Evolutionary conservation across 176 grass and related monocot species (phyloP), one percentile per base, ranked within the genome.

Genomic region (Hsuehochloa calcarea): DNA sequence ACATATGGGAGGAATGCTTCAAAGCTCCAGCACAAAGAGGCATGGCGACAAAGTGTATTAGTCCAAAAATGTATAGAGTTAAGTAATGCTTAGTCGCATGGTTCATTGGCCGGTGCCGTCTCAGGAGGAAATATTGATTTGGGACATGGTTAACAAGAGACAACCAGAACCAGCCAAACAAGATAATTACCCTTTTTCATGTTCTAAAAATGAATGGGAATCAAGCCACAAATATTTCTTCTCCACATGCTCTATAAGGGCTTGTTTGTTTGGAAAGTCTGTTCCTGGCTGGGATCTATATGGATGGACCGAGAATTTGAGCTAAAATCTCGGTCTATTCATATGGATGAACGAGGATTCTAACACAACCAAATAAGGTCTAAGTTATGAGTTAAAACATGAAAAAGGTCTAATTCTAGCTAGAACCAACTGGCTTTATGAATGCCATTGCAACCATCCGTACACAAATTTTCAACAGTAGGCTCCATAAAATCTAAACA

Each of bases 21-120:
- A 83, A 68, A 79, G 0, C 0, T 41, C 70, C 39, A 56, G 47
- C 84, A 86, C 88, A 82, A 82, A 40, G 78, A 72, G 46, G 46
- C 88, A 86, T 46, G 83, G 8, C 0, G 84, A 66, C 84, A 90
- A 83, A 66, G 2, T 77, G 84, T 78, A 40, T 56, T 83, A 78
- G 46, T 86, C 72, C 84, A 83, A 90, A 85, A 86, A 22, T 19
- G 10, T 22, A 6, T 58, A 44, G 0, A 10, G 29, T 90, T 82
- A 29, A 82, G 56, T 66, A 86, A 40, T 73, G 15, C 5, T 55
- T 65, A 79, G 23, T 22, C 29, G 2, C 51, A 61, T 61, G 46
- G 43, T 90, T 66, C 46, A 83, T 83, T 74, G 84, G 74, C 0
- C 49, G 41, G 16, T 83, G 79, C 39, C 66, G 27, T 83, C 79